These are phyloP conservation scores for Fusarium buharicum DNA, from an alignment of 2,329 filamentous ascomycete species.

Conservation along the genomic window DNA sequence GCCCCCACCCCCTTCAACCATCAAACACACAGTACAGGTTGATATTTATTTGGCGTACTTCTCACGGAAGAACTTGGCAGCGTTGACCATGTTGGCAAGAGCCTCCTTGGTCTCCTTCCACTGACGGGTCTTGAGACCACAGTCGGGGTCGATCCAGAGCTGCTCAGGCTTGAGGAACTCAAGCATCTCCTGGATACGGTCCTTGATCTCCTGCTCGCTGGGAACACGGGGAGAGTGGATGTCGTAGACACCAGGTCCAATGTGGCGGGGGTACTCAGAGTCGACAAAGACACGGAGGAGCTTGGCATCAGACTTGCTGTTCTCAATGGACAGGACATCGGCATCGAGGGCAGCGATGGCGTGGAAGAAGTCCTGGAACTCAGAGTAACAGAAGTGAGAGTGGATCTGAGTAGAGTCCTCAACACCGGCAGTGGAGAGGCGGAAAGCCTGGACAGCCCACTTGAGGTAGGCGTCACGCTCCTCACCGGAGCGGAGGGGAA, in stretches of 20 bases:
- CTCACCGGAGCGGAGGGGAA: slow-evolving; percentile 91
- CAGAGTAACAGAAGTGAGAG: slow-evolving; percentile 99
- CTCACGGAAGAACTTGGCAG: slow-evolving; percentile 94
- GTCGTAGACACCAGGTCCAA: slow-evolving; percentile 99
- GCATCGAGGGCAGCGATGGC: slow-evolving; percentile 98
- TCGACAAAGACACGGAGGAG: slow-evolving; percentile 98
- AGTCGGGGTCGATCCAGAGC: slow-evolving; percentile 99
- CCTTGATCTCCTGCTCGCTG: slow-evolving; percentile 97
- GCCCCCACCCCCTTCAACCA: slow-evolving; percentile 36
- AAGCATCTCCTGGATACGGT: slow-evolving; percentile 98
- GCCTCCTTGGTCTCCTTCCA: slow-evolving; percentile 99
- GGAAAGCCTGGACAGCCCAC: slow-evolving; percentile 99
- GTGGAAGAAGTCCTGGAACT: slow-evolving; percentile 99
- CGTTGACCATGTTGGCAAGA: slow-evolving; percentile 95
- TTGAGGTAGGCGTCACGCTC: slow-evolving; percentile 97
- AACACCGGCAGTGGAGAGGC: slow-evolving; percentile 91
- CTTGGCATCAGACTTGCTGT: slow-evolving; percentile 99
- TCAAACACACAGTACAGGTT: slow-evolving; percentile 31
- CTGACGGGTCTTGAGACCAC: slow-evolving; percentile 98
- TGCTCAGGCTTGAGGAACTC: slow-evolving; percentile 96
- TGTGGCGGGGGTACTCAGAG: slow-evolving; percentile 96
- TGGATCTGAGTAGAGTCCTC: slow-evolving; percentile 98
- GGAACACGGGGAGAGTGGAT: slow-evolving; percentile 99
- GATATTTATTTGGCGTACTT: slow-evolving; percentile 75
- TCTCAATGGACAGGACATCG: slow-evolving; percentile 98